Percentiles rank a stretch among this genome's conserved stretches.
Evolutionary conservation across 169 alveolate species (phyloP).

Genomic region (Besnoitia besnoiti): DNA sequence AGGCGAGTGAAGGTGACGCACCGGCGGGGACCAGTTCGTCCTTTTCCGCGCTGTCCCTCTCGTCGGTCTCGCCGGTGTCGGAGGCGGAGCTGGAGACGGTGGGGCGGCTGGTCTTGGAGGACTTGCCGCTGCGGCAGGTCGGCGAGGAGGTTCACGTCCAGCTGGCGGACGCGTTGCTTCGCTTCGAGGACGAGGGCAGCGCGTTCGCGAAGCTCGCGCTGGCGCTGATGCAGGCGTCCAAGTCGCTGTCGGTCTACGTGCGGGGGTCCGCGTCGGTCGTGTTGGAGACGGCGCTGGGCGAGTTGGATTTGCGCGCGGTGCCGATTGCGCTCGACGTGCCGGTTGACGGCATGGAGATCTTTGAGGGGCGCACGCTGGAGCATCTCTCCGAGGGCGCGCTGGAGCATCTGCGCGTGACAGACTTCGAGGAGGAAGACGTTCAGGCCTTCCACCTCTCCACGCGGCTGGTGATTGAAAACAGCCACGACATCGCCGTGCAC

Average conservation of each 20-base stretch:
- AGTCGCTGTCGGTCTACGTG: neutral
- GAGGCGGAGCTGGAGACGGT: conserved; percentile 28
- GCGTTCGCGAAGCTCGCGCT: conserved; percentile 49
- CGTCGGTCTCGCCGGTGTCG: neutral
- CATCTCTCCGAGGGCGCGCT: conserved; percentile 48
- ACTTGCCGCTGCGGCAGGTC: neutral
- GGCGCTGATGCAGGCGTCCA: neutral
- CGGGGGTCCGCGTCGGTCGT: conserved; percentile 38
- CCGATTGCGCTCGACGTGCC: conserved; percentile 31
- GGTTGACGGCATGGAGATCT: conserved; percentile 21
- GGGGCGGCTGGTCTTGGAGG: neutral
- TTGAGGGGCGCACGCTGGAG: neutral
- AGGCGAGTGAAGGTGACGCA: neutral
- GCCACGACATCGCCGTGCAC: neutral
- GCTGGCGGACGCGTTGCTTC: neutral
- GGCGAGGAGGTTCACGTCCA: neutral
- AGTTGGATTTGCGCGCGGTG: conserved; percentile 17
- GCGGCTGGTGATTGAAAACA: neutral
- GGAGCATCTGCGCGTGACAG: conserved; percentile 21
- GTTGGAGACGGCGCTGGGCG: conserved; percentile 27
- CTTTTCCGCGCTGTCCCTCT: neutral
- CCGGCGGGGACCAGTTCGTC: neutral
- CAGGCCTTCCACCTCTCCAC: conserved; percentile 18
- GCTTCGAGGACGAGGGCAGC: conserved; percentile 15
- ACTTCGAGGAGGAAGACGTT: neutral